Percentiles rank a stretch among this genome's conserved stretches.
phyloP scores from a whole-genome alignment of 139 green algal genomes.

The Pycnococcus provasolii region DNA sequence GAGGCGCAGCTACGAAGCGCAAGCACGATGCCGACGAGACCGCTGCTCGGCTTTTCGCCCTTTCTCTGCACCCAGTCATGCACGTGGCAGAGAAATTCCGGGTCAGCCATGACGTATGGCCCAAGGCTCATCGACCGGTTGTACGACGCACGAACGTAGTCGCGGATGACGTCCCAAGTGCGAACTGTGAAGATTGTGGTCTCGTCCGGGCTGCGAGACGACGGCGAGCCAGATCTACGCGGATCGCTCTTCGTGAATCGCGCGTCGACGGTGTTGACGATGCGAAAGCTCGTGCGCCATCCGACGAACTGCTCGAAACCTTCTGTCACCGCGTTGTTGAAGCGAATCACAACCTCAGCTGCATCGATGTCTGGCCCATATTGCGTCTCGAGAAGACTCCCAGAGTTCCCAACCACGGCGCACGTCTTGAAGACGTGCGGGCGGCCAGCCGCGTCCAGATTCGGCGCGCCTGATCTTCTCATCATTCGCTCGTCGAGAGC shows the following conservation, averaged over 20 bases:
- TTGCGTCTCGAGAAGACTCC: constrained; percentile 8
- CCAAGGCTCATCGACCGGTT: neutral
- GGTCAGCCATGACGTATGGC: constrained; percentile 15
- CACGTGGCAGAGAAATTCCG: constrained; percentile 23
- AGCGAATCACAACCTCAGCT: constrained; percentile 25
- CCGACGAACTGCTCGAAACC: constrained; percentile 22
- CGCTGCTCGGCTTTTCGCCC: constrained; percentile 27
- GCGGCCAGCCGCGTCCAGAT: too few species aligned
- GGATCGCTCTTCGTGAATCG: neutral
- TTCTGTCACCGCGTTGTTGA: constrained; percentile 25
- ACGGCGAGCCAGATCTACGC: constrained; percentile 21
- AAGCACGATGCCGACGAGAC: constrained; percentile 29
- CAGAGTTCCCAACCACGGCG: constrained; percentile 25
- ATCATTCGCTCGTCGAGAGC: too few species aligned
- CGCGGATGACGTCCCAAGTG: constrained; percentile 1
- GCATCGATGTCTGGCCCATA: constrained; percentile 14
- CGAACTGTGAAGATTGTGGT: too few species aligned
- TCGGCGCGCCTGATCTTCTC: too few species aligned
- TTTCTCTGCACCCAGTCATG: constrained; percentile 19
- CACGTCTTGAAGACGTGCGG: constrained; percentile 2
- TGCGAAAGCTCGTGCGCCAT: constrained; percentile 26
- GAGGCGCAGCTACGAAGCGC: constrained; percentile 24
- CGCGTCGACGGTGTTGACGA: constrained; percentile 17
- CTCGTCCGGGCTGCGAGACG: neutral
- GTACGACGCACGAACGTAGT: constrained; percentile 10